Conservation (phyloP, 225 moss, liverwort and hornwort species). For the Ulota crispa region DNA sequence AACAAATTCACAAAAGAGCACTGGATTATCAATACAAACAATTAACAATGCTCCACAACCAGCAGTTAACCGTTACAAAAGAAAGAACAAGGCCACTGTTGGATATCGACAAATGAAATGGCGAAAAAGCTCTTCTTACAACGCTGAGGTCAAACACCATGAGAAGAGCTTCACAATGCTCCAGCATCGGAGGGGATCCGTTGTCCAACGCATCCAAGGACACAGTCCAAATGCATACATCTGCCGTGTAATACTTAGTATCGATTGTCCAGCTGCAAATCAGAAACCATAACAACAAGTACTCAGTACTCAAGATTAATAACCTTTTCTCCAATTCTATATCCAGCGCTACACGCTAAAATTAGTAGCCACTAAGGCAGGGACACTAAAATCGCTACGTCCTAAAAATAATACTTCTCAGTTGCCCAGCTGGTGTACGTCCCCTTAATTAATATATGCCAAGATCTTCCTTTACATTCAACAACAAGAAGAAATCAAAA, state of each 20-base stretch:
- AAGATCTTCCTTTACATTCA: background rate
- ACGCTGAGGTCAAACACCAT: conserved; percentile 95
- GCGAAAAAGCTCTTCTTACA: conserved; percentile 44
- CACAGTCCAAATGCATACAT: conserved; percentile 75
- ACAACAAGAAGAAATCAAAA: background rate
- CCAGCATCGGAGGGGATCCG: conserved; percentile 34
- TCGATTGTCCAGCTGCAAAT: conserved; percentile 84
- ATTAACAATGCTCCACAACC: background rate
- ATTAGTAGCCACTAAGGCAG: background rate
- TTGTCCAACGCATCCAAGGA: conserved; percentile 43
- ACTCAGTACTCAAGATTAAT: conserved; percentile 4
- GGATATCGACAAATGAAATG: conserved; percentile 11
- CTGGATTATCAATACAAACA: background rate
- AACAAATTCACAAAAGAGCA: background rate
- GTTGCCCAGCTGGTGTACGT: background rate
- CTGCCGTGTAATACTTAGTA: conserved; percentile 95
- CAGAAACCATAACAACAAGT: conserved; percentile 15
- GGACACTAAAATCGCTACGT: background rate
- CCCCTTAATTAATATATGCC: background rate
- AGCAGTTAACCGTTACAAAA: conserved; percentile 6
- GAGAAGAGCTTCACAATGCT: conserved; percentile 80
- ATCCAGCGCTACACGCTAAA: background rate
- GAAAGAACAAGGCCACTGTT: background rate
- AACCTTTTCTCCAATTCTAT: background rate
- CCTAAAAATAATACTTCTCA: background rate